A percentile compares a stretch with the other conserved stretches of the same genome.
These are phyloP conservation scores for Mycena galericulata DNA, from an alignment of 768 basidiomycete genomes.

Conservation along the genomic window DNA sequence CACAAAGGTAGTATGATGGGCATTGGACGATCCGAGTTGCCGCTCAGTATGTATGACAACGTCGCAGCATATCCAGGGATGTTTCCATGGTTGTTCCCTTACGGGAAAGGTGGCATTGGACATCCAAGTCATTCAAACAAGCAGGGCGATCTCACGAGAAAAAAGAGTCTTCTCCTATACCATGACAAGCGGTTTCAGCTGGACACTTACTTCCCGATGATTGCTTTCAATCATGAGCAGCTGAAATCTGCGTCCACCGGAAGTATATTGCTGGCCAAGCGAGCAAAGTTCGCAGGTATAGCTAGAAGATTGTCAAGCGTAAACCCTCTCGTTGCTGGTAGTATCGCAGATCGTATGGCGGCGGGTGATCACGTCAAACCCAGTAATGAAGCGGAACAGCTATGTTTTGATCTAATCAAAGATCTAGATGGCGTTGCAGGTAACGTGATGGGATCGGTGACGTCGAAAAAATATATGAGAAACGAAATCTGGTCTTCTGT, in stretches of 20 bases:
- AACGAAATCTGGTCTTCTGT: conserved; percentile 49
- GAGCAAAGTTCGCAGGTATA: conserved; percentile 42
- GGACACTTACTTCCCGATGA: conserved; percentile 42
- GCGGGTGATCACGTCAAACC: conserved; percentile 41
- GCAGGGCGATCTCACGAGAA: conserved; percentile 35
- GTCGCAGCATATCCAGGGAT: conserved; percentile 51
- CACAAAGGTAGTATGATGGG: conserved; percentile 39
- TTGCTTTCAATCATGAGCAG: conserved; percentile 55
- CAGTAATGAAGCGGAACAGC: conserved; percentile 45
- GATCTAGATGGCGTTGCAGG: conserved; percentile 50
- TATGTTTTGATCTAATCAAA: conserved; percentile 47
- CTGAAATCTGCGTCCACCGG: conserved; percentile 43
- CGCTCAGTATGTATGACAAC: conserved; percentile 46
- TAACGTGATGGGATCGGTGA: conserved; percentile 43
- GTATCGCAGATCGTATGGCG: conserved; percentile 36
- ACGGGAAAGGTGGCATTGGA: conserved; percentile 46
- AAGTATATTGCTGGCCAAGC: conserved; percentile 45
- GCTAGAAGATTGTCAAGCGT: conserved; percentile 35
- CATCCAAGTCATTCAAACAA: conserved; percentile 40
- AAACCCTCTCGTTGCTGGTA: conserved; percentile 36
- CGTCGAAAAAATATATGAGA: conserved; percentile 44
- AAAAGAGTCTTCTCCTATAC: conserved; percentile 45
- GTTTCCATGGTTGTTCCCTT: conserved; percentile 59
- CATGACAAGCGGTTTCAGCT: conserved; percentile 47
- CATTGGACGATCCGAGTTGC: conserved; percentile 38